phyloP scores from a whole-genome alignment of 768 basidiomycete genomes.

The Gymnopilus junonius region DNA sequence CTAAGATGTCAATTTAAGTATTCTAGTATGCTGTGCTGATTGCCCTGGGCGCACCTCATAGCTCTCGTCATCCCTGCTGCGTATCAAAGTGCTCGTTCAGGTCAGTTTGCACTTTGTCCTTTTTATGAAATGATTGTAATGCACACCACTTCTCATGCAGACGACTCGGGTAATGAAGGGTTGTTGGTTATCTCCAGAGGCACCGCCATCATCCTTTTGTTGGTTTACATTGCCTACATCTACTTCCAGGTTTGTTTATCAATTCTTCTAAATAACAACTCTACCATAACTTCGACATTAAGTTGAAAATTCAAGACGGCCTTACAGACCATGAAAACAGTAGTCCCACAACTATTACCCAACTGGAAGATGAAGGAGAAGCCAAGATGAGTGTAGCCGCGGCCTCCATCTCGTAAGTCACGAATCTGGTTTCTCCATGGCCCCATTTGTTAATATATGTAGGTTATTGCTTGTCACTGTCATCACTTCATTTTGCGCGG shows the following conservation, averaged over 20 bases:
- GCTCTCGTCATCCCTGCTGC: conserved; percentile 93
- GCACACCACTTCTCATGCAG: conserved; percentile 14
- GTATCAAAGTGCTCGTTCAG: conserved; percentile 55
- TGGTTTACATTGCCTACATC: conserved; percentile 76
- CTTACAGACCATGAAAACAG: background rate
- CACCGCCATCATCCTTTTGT: conserved; percentile 74
- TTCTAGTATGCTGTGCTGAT: conserved; percentile 3
- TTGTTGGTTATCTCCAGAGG: conserved; percentile 80
- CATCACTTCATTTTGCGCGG: conserved; percentile 87
- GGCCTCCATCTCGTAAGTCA: conserved; percentile 57
- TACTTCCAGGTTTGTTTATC: conserved; percentile 65
- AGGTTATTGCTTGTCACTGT: conserved; percentile 79
- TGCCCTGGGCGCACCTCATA: conserved; percentile 16
- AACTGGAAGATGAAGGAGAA: conserved; percentile 40
- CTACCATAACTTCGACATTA: background rate
- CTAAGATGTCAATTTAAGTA: background rate
- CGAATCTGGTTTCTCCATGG: conserved; percentile 20
- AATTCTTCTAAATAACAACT: background rate
- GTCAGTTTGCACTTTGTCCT: conserved; percentile 12
- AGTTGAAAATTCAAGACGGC: conserved; percentile 70
- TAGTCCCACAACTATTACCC: conserved; percentile 21
- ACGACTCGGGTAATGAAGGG: conserved; percentile 43
- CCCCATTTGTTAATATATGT: background rate
- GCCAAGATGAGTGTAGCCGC: conserved; percentile 73
- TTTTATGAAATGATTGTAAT: conserved; percentile 13